These are phyloP conservation scores for Geotrichum histeridarum DNA, from an alignment of 1,139 yeast genomes.

Conservation along the genomic window DNA sequence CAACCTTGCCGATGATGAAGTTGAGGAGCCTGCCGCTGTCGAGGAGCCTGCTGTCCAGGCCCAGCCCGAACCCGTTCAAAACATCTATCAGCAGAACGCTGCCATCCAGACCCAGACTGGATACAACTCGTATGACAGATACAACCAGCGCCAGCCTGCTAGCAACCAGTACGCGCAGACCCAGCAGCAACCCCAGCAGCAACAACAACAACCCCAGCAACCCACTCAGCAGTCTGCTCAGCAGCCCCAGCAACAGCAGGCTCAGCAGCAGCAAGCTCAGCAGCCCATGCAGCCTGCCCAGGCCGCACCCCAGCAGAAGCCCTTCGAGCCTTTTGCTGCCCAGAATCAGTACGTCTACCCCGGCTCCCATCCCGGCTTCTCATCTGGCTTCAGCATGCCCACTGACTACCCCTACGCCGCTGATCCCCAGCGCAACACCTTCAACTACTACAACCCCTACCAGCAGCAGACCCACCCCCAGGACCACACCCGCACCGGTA, in stretches of 20 bases:
- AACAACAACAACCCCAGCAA: conserved; percentile 19
- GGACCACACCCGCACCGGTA: conserved; percentile 14
- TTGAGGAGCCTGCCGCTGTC: conserved; percentile 19
- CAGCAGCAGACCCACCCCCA: conserved; percentile 22
- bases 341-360: conserved; percentile 30
- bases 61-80: conserved; percentile 3
- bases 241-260: conserved; percentile 14
- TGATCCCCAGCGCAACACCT: conserved; percentile 21
- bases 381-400: conserved; percentile 20
- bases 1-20: conserved; percentile 39
- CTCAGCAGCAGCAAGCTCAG: conserved; percentile 8
- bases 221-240: conserved; percentile 14
- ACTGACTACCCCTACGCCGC: conserved; percentile 23
- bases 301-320: conserved; percentile 24
- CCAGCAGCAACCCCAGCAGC: conserved; percentile 21
- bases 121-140: conserved; percentile 22
- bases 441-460: conserved; percentile 23
- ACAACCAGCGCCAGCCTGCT: conserved; percentile 13
- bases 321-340: conserved; percentile 23
- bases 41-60: conserved; percentile 32
- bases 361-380: conserved; percentile 26
- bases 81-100: conserved; percentile 11
- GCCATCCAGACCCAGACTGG: conserved; percentile 22
- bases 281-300: conserved; percentile 3
- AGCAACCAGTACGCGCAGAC: conserved; percentile 19